Conservation (phyloP, 2,329 filamentous ascomycete species). For the Cadophora sp. region DNA sequence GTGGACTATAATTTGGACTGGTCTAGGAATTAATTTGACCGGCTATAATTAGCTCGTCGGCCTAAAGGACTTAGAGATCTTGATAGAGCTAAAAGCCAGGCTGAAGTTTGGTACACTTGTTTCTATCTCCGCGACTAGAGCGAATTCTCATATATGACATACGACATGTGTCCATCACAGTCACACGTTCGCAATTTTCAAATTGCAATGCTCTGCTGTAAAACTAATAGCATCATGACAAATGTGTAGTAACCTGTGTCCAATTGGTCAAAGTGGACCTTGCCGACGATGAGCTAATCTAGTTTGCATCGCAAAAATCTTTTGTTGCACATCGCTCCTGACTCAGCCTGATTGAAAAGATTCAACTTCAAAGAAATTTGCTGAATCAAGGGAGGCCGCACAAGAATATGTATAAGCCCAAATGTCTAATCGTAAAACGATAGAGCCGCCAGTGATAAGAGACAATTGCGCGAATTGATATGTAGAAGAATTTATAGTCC, state of each 20-base stretch:
- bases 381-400: background rate
- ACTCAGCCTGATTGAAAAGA: background rate
- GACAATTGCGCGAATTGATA: conserved; percentile 14
- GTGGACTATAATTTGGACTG: background rate
- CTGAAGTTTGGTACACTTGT: conserved; percentile 6
- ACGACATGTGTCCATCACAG: background rate
- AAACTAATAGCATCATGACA: background rate
- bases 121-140: background rate
- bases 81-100: background rate
- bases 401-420: background rate
- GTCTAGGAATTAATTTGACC: background rate
- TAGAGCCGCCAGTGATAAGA: background rate
- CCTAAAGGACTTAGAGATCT: background rate
- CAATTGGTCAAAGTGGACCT: background rate
- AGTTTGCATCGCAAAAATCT: background rate
- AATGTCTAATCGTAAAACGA: background rate
- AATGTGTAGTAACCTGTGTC: background rate
- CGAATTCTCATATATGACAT: background rate
- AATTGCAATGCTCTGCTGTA: background rate
- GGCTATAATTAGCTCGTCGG: background rate
- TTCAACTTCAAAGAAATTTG: background rate
- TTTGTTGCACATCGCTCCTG: conserved; percentile 16
- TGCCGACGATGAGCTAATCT: conserved; percentile 7
- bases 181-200: background rate
- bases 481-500: conserved; percentile 35